Evolutionary conservation across 176 grass and related monocot species (phyloP).

Genomic region (Avena eriantha): DNA sequence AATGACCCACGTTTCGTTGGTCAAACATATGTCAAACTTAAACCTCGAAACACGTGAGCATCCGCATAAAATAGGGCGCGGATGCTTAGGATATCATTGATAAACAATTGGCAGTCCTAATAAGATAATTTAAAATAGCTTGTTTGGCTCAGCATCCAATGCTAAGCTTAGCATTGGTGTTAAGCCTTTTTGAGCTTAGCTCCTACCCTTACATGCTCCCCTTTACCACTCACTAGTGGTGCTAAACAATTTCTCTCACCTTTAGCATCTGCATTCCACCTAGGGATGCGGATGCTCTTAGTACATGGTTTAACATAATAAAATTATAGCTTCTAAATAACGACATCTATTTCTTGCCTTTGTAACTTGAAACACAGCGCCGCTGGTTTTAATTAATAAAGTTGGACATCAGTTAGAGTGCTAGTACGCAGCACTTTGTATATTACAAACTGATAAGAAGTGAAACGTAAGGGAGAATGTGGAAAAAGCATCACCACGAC

Average conservation of each 20-base stretch:
- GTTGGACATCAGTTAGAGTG: background rate
- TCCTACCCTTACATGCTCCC: background rate
- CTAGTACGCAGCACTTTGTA: background rate
- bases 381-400: background rate
- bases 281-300: conserved; percentile 18
- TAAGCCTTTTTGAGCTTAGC: conserved; percentile 28
- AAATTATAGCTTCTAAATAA: background rate
- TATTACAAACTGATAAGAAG: background rate
- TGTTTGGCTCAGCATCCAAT: conserved; percentile 7
- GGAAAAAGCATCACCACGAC: background rate
- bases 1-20: background rate
- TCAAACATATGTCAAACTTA: background rate
- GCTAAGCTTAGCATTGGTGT: conserved; percentile 7
- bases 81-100: background rate
- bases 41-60: background rate
- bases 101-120: background rate
- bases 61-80: background rate
- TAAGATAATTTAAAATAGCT: background rate
- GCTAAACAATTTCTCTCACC: conserved; percentile 17
- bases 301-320: conserved; percentile 4
- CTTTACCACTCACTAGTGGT: conserved; percentile 1
- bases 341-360: background rate
- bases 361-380: too few species aligned
- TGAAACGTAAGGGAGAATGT: background rate
- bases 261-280: conserved; percentile 1